Conservation (phyloP, 1,284 basidiomycete species). For the Moesziomyces sp. region DNA sequence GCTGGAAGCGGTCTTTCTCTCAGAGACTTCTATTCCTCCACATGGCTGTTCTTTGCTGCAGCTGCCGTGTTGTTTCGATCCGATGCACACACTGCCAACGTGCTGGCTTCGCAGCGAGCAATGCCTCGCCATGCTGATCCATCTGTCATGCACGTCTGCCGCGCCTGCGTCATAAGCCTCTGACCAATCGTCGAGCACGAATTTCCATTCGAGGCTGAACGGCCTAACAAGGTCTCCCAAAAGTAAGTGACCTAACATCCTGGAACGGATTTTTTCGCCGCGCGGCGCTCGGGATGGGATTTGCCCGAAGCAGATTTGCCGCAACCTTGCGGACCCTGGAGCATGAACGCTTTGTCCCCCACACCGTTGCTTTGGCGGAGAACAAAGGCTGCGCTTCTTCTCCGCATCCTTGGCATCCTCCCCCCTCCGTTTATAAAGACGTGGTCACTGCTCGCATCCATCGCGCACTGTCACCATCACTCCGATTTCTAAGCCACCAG, state of each 20-base stretch:
- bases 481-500: not conserved
- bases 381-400: slow-evolving; percentile 10
- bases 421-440: not conserved
- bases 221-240: too few relatives aligned
- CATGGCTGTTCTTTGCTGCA: too few relatives aligned
- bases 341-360: slow-evolving; percentile 1
- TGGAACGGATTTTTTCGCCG: not conserved
- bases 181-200: too few relatives aligned
- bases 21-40: too few relatives aligned
- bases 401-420: slow-evolving; percentile 1
- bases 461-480: not conserved
- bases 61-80: too few relatives aligned
- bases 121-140: too few relatives aligned
- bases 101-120: too few relatives aligned
- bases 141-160: too few relatives aligned
- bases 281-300: not conserved
- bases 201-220: too few relatives aligned
- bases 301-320: not conserved
- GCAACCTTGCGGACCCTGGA: slow-evolving; percentile 2
- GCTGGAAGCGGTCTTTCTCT: too few relatives aligned
- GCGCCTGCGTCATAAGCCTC: too few relatives aligned
- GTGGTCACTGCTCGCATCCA: not conserved
- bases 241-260: not conserved
- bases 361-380: not conserved
- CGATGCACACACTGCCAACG: too few relatives aligned